A percentile compares a stretch with the other conserved stretches of the same genome.
Evolutionary conservation across 176 grass and related monocot genomes (phyloP).

Genomic region (Triticum urartu): DNA sequence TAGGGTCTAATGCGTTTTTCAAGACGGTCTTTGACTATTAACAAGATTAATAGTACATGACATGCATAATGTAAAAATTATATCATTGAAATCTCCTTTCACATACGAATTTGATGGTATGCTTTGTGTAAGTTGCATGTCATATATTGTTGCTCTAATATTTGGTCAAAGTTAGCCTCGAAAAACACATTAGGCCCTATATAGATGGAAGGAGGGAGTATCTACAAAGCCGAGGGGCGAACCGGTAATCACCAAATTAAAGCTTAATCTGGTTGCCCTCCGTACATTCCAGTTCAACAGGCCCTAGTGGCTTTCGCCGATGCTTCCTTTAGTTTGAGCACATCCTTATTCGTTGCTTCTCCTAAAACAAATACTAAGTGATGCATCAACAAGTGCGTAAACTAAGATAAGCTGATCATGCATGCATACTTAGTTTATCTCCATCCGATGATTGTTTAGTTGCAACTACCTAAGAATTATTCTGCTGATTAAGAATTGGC

Average conservation of each 20-base stretch:
- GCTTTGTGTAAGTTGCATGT: too few relatives aligned
- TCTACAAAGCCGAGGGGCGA: background rate
- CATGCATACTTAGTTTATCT: background rate
- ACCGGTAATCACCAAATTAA: slow-evolving; percentile 25
- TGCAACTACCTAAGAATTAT: slow-evolving; percentile 6
- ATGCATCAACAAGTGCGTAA: background rate
- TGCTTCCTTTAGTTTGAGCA: background rate
- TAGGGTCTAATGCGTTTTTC: too few relatives aligned
- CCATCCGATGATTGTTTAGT: background rate
- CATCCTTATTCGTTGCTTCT: slow-evolving; percentile 51
- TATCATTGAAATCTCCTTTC: too few relatives aligned
- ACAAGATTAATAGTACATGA: too few relatives aligned
- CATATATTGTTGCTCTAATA: too few relatives aligned
- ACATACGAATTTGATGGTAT: too few relatives aligned
- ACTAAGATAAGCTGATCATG: background rate
- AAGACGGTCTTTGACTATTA: too few relatives aligned
- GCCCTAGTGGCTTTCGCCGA: background rate
- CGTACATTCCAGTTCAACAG: slow-evolving; percentile 38
- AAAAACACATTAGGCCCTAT: too few relatives aligned
- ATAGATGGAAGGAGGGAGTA: too few relatives aligned
- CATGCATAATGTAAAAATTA: too few relatives aligned
- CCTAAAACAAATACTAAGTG: background rate
- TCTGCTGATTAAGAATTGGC: background rate
- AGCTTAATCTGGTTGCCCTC: background rate
- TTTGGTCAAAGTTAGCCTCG: too few relatives aligned